Evolutionary conservation across 1,284 basidiomycete species (phyloP).

Genomic region (Apiotrichum domesticum): DNA sequence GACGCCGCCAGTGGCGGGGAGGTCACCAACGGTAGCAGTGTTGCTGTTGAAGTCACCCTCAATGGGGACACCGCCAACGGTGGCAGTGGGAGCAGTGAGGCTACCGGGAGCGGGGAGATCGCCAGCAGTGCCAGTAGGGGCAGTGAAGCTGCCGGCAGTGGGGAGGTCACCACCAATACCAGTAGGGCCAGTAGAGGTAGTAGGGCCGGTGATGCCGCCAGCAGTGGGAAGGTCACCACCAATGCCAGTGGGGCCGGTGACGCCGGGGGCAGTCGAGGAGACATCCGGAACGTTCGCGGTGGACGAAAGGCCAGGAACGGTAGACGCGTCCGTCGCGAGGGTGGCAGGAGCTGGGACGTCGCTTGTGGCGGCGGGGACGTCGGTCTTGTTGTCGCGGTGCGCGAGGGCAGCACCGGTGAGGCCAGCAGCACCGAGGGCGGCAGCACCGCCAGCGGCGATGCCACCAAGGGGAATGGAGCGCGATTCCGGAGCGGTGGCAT

Average conservation of each 20-base stretch:
- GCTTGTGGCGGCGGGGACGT: background rate
- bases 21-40: background rate
- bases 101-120: too few relatives aligned
- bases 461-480: background rate
- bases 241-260: too few relatives aligned
- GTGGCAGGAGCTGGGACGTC: background rate
- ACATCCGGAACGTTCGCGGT: too few relatives aligned
- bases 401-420: background rate
- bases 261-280: too few relatives aligned
- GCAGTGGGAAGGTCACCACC: too few relatives aligned
- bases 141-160: background rate
- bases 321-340: too few relatives aligned
- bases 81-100: background rate
- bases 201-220: background rate
- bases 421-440: background rate
- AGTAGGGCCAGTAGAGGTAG: background rate
- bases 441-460: background rate
- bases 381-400: background rate
- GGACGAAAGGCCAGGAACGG: too few relatives aligned
- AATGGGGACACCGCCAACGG: background rate
- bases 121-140: background rate
- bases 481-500: background rate
- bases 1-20: too few relatives aligned
- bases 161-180: background rate
- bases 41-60: background rate